Percentiles rank a stretch among this genome's conserved stretches.
These are phyloP conservation scores for Rhizomucor miehei DNA, from an alignment of 371 early-diverging fungal species.

Conservation along the genomic window DNA sequence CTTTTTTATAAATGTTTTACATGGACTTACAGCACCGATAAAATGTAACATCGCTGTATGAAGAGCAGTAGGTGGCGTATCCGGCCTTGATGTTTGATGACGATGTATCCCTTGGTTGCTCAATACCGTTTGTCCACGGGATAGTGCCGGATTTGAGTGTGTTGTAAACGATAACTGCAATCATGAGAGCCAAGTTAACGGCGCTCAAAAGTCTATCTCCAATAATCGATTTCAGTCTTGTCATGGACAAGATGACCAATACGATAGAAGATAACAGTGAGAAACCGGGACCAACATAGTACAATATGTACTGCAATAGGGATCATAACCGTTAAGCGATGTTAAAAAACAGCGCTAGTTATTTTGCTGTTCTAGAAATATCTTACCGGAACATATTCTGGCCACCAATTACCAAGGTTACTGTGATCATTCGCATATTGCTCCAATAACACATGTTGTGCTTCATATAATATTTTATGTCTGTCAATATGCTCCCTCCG, in stretches of 20 bases:
- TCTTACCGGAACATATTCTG: slow-evolving; percentile 25
- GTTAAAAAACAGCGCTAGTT: no score
- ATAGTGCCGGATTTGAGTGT: slow-evolving; percentile 19
- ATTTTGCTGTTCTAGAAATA: background rate
- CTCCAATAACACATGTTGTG: slow-evolving; percentile 20
- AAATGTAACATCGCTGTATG: slow-evolving; percentile 7
- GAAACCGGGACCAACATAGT: slow-evolving; percentile 31
- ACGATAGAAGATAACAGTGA: slow-evolving; percentile 23
- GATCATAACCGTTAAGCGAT: no score
- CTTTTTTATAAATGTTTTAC: background rate
- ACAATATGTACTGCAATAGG: slow-evolving; percentile 26
- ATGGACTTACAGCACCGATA: slow-evolving; percentile 34
- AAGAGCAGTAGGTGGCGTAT: slow-evolving; percentile 20
- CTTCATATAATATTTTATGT: slow-evolving; percentile 4
- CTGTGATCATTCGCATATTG: slow-evolving; percentile 1
- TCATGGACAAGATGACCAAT: slow-evolving; percentile 15
- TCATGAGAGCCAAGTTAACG: slow-evolving; percentile 23
- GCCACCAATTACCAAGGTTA: slow-evolving; percentile 17
- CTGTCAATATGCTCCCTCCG: no score
- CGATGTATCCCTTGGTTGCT: background rate
- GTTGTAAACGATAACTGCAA: slow-evolving; percentile 26
- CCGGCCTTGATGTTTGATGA: slow-evolving; percentile 11
- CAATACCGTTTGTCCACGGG: slow-evolving; percentile 26
- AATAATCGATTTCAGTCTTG: slow-evolving; percentile 13
- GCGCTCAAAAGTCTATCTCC: slow-evolving; percentile 17